Conservation (phyloP, 495 filamentous ascomycete species). For the Pseudevernia furfuracea region DNA sequence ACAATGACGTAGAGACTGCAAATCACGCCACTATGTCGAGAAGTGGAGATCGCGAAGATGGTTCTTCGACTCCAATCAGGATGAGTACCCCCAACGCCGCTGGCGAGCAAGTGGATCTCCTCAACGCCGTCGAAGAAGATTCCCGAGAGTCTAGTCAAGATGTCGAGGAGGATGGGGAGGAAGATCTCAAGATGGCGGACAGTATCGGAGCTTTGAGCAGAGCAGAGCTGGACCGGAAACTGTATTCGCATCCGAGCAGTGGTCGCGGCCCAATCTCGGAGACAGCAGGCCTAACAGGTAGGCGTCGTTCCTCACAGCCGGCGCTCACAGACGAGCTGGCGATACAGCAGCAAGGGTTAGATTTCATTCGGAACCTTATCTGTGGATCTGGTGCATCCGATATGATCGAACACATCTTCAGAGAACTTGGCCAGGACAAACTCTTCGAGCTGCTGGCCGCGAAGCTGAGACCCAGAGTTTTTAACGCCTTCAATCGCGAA, state of each 20-base stretch:
- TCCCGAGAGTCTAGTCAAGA: slow-evolving; percentile 26
- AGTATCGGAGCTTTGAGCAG: slow-evolving; percentile 36
- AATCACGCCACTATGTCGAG: slow-evolving; percentile 26
- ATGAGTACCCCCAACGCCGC: slow-evolving; percentile 60
- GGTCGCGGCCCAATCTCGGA: slow-evolving; percentile 7
- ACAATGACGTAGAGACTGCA: slow-evolving; percentile 37
- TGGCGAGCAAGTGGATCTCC: slow-evolving; percentile 56
- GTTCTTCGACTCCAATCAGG: slow-evolving; percentile 33
- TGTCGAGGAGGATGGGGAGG: slow-evolving; percentile 49
- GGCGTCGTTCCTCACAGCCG: slow-evolving; percentile 29
- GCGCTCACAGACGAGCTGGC: slow-evolving; percentile 69
- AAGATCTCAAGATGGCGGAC: slow-evolving; percentile 59
- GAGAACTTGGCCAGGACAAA: slow-evolving; percentile 61
- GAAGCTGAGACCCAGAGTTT: slow-evolving; percentile 56
- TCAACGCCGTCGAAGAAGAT: slow-evolving; percentile 50
- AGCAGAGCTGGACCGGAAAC: slow-evolving; percentile 17
- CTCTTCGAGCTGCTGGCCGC: slow-evolving; percentile 68
- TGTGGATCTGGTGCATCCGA: slow-evolving; percentile 56
- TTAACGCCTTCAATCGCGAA: slow-evolving; percentile 35
- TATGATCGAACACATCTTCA: slow-evolving; percentile 80
- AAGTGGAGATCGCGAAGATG: slow-evolving; percentile 34
- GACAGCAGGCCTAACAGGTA: slow-evolving; percentile 3
- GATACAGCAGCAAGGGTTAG: slow-evolving; percentile 84
- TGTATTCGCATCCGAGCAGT: slow-evolving; percentile 1
- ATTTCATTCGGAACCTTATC: slow-evolving; percentile 84